phyloP scores from a whole-genome alignment of 768 basidiomycete genomes.

The Lactarius hatsudake region DNA sequence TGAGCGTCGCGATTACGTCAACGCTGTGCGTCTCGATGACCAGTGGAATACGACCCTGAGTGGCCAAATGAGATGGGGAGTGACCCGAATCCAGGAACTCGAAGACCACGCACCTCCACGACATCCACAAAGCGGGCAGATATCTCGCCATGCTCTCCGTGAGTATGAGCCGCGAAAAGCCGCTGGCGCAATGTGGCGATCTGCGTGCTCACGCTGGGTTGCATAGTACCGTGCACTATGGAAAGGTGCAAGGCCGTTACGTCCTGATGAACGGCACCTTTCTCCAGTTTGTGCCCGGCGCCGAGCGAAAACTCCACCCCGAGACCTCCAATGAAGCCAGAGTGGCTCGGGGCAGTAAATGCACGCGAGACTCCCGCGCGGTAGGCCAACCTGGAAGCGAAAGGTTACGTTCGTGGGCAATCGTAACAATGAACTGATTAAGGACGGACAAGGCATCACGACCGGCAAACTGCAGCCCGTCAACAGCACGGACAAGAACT shows the following conservation, averaged over 20 bases:
- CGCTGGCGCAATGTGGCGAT: slow-evolving; percentile 67
- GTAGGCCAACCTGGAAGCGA: slow-evolving; percentile 54
- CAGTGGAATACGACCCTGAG: slow-evolving; percentile 66
- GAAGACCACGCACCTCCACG: slow-evolving; percentile 30
- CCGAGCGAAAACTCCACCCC: slow-evolving; percentile 45
- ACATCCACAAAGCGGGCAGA: slow-evolving; percentile 39
- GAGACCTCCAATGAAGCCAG: slow-evolving; percentile 39
- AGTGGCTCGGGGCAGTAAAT: slow-evolving; percentile 33
- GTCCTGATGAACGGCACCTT: slow-evolving; percentile 43
- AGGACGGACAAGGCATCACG: slow-evolving; percentile 65
- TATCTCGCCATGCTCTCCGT: slow-evolving; percentile 28
- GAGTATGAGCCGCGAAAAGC: slow-evolving; percentile 44
- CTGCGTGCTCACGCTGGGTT: slow-evolving; percentile 68
- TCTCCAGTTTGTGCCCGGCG: slow-evolving; percentile 40
- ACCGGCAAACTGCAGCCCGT: slow-evolving; percentile 69
- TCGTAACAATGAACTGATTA: neutral
- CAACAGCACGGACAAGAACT: slow-evolving; percentile 60
- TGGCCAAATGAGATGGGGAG: neutral
- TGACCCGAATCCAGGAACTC: neutral
- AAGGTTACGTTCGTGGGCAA: slow-evolving; percentile 8
- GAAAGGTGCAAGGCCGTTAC: slow-evolving; percentile 46
- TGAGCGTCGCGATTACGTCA: slow-evolving; percentile 76
- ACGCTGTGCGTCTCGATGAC: slow-evolving; percentile 74
- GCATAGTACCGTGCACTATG: slow-evolving; percentile 34
- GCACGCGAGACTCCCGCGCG: slow-evolving; percentile 49